These are phyloP conservation scores for Neonothopanus nambi DNA, from an alignment of 1,284 basidiomycete genomes.

Conservation along the genomic window DNA sequence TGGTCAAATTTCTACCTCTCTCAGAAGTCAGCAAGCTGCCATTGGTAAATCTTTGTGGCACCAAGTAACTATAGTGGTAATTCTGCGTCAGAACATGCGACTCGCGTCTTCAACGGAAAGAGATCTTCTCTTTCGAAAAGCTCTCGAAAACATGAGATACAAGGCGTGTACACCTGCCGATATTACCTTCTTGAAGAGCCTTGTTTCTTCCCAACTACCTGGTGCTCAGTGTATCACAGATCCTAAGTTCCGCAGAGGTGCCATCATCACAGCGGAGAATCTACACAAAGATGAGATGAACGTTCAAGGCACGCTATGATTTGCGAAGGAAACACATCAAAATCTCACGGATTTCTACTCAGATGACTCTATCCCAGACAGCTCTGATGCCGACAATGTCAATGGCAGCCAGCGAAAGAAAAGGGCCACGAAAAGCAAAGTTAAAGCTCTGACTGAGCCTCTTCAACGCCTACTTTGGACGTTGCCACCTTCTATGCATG, in stretches of 20 bases:
- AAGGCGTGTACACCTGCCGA: conserved; percentile 34
- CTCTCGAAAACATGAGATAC: conserved; percentile 36
- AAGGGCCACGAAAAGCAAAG: background rate
- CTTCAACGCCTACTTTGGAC: conserved; percentile 31
- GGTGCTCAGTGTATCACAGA: too few relatives aligned
- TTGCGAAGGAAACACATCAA: conserved; percentile 15
- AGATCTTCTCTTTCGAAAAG: conserved; percentile 28
- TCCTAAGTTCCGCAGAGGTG: too few relatives aligned
- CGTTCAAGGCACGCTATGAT: conserved; percentile 16
- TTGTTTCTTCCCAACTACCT: too few relatives aligned
- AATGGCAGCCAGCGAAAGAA: background rate
- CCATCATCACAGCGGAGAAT: conserved; percentile 22
- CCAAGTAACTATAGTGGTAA: conserved; percentile 34
- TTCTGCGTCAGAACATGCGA: conserved; percentile 38
- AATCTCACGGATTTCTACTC: conserved; percentile 11
- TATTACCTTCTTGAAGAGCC: conserved; percentile 30
- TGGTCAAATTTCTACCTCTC: conserved; percentile 10
- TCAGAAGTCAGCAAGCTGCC: conserved; percentile 19
- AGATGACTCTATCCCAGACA: conserved; percentile 11
- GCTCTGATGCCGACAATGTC: background rate
- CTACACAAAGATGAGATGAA: conserved; percentile 20
- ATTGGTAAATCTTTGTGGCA: conserved; percentile 38
- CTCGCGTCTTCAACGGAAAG: conserved; percentile 24
- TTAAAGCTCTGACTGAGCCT: background rate
- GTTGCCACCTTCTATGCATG: conserved; percentile 23